phyloP scores from a whole-genome alignment of 1,284 basidiomycete species.

The Sporisorium exsertum region DNA sequence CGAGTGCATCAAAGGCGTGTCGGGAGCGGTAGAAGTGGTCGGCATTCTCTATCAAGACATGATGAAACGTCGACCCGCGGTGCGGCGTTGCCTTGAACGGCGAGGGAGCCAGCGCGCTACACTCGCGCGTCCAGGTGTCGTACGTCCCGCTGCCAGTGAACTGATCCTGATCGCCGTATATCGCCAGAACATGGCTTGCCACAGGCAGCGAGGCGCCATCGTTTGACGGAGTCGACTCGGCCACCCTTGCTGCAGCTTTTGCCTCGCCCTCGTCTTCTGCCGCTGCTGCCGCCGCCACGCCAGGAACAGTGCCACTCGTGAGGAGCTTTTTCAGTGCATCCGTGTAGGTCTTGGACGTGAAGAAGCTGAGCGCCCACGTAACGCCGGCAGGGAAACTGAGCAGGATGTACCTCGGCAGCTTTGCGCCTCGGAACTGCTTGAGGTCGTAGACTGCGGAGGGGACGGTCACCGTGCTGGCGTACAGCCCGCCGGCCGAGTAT shows the following conservation, averaged over 20 bases:
- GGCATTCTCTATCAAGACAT: constrained; percentile 27
- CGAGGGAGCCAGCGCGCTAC: constrained; percentile 14
- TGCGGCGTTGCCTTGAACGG: neutral
- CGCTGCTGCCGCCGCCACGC: neutral
- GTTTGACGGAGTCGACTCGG: constrained; percentile 21
- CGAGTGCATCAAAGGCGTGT: constrained; percentile 19
- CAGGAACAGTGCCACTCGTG: constrained; percentile 1
- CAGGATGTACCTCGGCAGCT: constrained; percentile 40
- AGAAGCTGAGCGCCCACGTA: constrained; percentile 51
- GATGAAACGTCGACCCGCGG: constrained; percentile 37
- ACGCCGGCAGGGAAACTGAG: constrained; percentile 52
- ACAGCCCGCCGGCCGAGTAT: constrained; percentile 47
- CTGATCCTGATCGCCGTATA: constrained; percentile 50
- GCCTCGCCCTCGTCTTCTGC: constrained; percentile 18
- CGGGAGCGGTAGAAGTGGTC: constrained; percentile 48
- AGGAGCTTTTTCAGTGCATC: constrained; percentile 32
- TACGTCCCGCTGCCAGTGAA: constrained; percentile 42
- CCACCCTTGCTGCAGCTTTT: constrained; percentile 15
- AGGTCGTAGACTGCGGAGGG: constrained; percentile 15
- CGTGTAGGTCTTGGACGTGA: constrained; percentile 26
- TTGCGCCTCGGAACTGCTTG: constrained; percentile 29
- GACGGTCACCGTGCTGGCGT: constrained; percentile 34
- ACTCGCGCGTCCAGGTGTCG: constrained; percentile 29
- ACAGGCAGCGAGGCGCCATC: constrained; percentile 25
- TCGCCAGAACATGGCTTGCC: constrained; percentile 33